Conservation (phyloP, 768 basidiomycete species). For the Sporobolomyces phaffii region DNA sequence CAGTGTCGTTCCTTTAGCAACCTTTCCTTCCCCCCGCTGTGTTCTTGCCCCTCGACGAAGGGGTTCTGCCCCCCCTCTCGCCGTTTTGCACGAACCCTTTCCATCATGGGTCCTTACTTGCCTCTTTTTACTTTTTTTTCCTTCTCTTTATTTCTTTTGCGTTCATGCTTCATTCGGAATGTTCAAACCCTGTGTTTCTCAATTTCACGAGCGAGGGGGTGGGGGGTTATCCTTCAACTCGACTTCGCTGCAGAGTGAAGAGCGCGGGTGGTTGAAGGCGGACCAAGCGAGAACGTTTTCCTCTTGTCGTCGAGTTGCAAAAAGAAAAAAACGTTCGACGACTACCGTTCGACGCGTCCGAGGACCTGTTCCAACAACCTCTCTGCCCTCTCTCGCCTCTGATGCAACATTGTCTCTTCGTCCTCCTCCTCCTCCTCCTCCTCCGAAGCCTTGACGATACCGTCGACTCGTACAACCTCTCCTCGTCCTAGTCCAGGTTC, state of each 20-base stretch:
- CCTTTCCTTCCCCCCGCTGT: not conserved
- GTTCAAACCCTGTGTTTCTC: no score
- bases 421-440: not conserved
- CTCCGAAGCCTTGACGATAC: not conserved
- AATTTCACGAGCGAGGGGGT: no score
- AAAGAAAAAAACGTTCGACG: not conserved
- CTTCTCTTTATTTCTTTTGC: not conserved
- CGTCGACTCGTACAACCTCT: no score
- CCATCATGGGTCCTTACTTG: no score
- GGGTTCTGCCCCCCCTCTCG: not conserved
- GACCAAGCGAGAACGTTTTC: no score
- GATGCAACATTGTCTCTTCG: not conserved
- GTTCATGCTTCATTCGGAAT: no score
- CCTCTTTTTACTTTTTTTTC: not conserved
- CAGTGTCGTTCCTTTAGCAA: not conserved
- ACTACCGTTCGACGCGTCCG: not conserved
- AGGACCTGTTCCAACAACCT: not conserved
- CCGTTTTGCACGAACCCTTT: no score
- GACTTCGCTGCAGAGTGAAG: no score
- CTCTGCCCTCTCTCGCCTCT: conserved; percentile 2
- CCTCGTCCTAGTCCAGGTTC: not conserved
- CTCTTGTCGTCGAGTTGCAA: no score
- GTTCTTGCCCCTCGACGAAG: not conserved
- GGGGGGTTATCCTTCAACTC: no score
- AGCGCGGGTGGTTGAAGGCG: no score